phyloP scores from a whole-genome alignment of 495 filamentous ascomycete species.

The Aspergillus panamensis region DNA sequence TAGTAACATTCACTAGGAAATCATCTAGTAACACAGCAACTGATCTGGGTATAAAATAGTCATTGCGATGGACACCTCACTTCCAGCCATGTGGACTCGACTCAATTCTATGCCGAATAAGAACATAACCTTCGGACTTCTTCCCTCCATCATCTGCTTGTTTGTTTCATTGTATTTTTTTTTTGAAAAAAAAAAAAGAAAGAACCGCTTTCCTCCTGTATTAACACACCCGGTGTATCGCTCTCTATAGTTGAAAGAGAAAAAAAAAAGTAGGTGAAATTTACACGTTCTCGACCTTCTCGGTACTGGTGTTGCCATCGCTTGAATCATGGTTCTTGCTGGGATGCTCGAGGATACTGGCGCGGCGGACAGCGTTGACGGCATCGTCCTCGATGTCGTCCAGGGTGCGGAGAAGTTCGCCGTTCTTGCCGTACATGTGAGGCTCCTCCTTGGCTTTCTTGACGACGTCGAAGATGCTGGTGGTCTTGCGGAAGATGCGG shows the following conservation, averaged over 20 bases:
- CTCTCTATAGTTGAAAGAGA: neutral
- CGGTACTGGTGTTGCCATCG: conserved; percentile 30
- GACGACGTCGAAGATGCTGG: conserved; percentile 55
- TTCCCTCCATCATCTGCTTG: neutral
- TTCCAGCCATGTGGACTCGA: neutral
- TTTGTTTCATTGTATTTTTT: neutral
- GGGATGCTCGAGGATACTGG: conserved; percentile 28
- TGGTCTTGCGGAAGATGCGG: conserved; percentile 65
- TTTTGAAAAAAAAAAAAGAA: neutral
- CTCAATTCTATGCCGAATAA: neutral
- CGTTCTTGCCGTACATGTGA: conserved; percentile 65
- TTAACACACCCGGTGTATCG: neutral
- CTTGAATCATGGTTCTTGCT: conserved; percentile 33
- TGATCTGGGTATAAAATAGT: conserved; percentile 3
- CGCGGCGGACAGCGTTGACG: conserved; percentile 35
- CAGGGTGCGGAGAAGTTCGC: conserved; percentile 52
- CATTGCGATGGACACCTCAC: neutral
- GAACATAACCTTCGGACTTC: neutral
- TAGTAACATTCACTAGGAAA: neutral
- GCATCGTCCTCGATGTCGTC: conserved; percentile 39
- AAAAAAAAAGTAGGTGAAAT: neutral
- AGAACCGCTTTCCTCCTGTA: neutral
- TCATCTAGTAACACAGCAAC: conserved; percentile 4
- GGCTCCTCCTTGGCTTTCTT: conserved; percentile 57
- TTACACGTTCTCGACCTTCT: conserved; percentile 18